Evolutionary conservation across 805 yeast species (phyloP), one percentile per base, ranked within the genome.

Genomic region (Candida sonorensis): DNA sequence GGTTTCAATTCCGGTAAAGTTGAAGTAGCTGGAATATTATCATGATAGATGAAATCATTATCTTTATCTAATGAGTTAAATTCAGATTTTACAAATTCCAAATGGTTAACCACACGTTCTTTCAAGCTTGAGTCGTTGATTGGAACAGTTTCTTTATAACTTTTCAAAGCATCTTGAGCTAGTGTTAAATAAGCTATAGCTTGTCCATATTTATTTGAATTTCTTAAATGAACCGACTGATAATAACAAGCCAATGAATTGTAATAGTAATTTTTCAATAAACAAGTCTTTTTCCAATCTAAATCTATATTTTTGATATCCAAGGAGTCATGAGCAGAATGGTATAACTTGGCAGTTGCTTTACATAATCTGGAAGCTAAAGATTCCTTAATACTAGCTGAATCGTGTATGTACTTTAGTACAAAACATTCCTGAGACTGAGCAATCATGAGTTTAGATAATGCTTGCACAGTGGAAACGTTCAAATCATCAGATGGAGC

Each of bases 11-110:
- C 81, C 6, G 84, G 72, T 30, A 86, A 57, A 0, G 79, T 57
- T 15, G 72, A 72, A 19, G 59, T 57, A 4, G 72, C 62, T 1
- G 96, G 95, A 10, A 88, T 62, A 1, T 66, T 47, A 14, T 81
- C 90, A 55, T 92, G 95, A 51, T 84, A 90, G 23, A 90, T 84
- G 46, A 76, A 80, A 51, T 90, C 97, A 49, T 90, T 90, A 50
- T 90, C 97, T 44, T 82, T 86, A 17, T 70, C 76, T 44, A 84
- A 45, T 3, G 55, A 45, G 17, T 53, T 53, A 10, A 62, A 40
- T 30, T 66, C 62, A 2, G 26, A 13, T 29, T 44, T 43, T 8
- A 50, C 38, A 6, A 44, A 27, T 7, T 41, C 38, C 5, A 33
- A 10, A 23, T 41, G 48, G 8, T 49, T 37, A 16, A 48, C 48